Evolutionary conservation across 2,329 filamentous ascomycete genomes (phyloP), one percentile per base, ranked within the genome.

Genomic region (Beauveria asiatica): DNA sequence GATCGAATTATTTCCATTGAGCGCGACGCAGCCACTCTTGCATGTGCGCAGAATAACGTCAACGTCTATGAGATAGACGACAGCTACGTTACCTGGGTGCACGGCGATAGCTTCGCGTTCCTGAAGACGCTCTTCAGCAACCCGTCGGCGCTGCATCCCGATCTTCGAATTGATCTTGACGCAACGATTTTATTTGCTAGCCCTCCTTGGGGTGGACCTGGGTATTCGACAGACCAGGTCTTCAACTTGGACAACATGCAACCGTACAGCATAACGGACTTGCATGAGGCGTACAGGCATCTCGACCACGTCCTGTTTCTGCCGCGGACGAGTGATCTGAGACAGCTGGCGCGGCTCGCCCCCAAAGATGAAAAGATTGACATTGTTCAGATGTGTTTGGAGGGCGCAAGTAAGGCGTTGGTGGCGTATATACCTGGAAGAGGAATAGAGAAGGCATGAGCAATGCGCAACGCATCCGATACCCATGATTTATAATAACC

Each of bases 1-100:
- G 83, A 86, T 56, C 86, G 84, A 64, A 84, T 99, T 64, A 91
- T 97, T 70, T 91, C 89, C 46, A 88, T 99, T 66, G 94, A 99
- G 75, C 89, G 87, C 66, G 87, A 97, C 68, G 78, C 86, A 3
- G 82, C 85, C 10, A 90, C 89, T 1, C 81, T 99, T 7, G 86
- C 87, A 50, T 99, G 95, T 73, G 94, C 92, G 27, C 92, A 96
- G 75, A 86, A 95, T 71, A 99, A 99, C 71, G 92, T 94, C 8
- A 79, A 84, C 59, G 77, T 97, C 50, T 96, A 97, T 70, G 92
- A 88, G 3, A 89, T 96, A 0, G 76, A 78, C 3, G 82, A 87
- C 53, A 85, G 70, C 11, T 61, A 84, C 68, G 93, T 99, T 67
- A 89, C 85, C 59, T 99, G 92, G 88, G 82, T 97, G 42, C 79